A percentile compares a stretch with the other conserved stretches of the same genome.
Conservation (phyloP, 2,329 filamentous ascomycete species). For the Annulohypoxylon truncatum region DNA sequence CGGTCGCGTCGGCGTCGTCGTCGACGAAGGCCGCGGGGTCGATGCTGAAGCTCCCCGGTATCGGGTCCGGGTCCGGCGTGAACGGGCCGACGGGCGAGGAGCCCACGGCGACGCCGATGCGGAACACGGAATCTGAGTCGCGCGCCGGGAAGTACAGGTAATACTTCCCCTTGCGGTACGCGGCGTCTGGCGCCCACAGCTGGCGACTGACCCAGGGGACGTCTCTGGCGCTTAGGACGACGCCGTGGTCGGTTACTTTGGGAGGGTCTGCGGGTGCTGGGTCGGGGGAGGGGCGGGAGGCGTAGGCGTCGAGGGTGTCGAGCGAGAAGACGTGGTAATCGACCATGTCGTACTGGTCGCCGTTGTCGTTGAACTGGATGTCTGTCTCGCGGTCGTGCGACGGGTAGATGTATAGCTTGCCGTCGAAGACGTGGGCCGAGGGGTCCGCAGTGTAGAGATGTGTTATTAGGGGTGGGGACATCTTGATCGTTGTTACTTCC, state of each 20-base stretch:
- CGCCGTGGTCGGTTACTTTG: constrained; percentile 76
- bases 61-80: constrained; percentile 70
- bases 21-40: constrained; percentile 83
- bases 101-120: constrained; percentile 77
- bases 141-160: constrained; percentile 83
- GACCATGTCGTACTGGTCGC: constrained; percentile 85
- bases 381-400: constrained; percentile 82
- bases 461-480: constrained; percentile 74
- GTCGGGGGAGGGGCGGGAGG: constrained; percentile 4
- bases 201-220: constrained; percentile 83
- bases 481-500: constrained; percentile 40
- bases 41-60: constrained; percentile 78
- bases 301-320: constrained; percentile 61
- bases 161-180: constrained; percentile 72
- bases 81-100: constrained; percentile 77
- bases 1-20: constrained; percentile 63
- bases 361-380: constrained; percentile 83
- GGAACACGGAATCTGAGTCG: constrained; percentile 76
- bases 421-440: constrained; percentile 82
- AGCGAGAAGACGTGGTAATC: constrained; percentile 84
- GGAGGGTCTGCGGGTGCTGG: constrained; percentile 17
- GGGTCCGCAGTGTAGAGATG: constrained; percentile 84
- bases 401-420: constrained; percentile 81
- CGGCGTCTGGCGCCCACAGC: constrained; percentile 84
- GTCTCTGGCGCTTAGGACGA: constrained; percentile 72